Percentiles rank a stretch among this genome's conserved stretches.
phyloP scores from a whole-genome alignment of 768 basidiomycete species.

The Cystobasidium ongulense region DNA sequence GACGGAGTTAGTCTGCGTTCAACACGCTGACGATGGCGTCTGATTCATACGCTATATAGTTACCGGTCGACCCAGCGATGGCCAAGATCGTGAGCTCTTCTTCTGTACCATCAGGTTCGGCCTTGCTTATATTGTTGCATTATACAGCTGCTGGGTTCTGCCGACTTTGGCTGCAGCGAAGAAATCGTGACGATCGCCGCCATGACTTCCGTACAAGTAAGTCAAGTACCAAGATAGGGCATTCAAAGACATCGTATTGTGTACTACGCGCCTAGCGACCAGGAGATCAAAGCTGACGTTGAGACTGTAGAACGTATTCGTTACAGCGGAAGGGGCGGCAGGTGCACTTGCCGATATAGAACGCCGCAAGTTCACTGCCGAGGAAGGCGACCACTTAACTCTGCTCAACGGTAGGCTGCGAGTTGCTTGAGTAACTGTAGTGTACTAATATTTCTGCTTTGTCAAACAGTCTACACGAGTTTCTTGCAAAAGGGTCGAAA shows the following conservation, averaged over 20 bases:
- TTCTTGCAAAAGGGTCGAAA: conserved; percentile 65
- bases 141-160: conserved; percentile 70
- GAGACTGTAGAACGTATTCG: conserved; percentile 78
- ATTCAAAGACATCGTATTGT: background rate
- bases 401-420: conserved; percentile 66
- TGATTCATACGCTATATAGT: background rate
- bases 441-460: background rate
- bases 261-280: too few species aligned
- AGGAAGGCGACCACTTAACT: conserved; percentile 97
- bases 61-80: conserved; percentile 78
- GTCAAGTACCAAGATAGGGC: conserved; percentile 26
- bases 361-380: conserved; percentile 89
- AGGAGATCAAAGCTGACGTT: background rate
- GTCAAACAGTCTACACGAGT: conserved; percentile 71
- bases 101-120: too few species aligned
- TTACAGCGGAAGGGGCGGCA: conserved; percentile 73
- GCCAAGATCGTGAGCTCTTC: conserved; percentile 75
- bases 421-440: background rate
- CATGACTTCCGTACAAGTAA: conserved; percentile 82
- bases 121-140: background rate
- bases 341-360: conserved; percentile 86
- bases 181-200: conserved; percentile 93
- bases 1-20: too few species aligned
- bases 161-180: conserved; percentile 79
- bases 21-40: background rate